Evolutionary conservation across 1,284 basidiomycete species (phyloP), one percentile per base, ranked within the genome.

Genomic region (Cerioporus squamosus): DNA sequence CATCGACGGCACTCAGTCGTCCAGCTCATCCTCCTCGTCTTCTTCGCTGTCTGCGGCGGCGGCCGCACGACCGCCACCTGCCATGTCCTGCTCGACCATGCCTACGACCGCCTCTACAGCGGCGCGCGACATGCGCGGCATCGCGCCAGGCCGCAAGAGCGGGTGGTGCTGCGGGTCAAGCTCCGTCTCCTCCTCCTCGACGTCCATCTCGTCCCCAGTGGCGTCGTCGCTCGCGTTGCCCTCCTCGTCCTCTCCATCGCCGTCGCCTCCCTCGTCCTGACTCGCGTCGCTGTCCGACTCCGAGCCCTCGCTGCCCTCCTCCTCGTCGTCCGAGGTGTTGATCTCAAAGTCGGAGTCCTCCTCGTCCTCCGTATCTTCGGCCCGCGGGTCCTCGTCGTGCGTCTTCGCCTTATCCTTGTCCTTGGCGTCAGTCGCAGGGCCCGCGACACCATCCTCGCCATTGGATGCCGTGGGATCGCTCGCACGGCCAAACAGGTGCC

Each of bases 51-150:
- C 56, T 8, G 20, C 49, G 15, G 39, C 39, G 22, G 31, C 20
- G 7, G 49, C n/a, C n/a, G n/a, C 50, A 3, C 38, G 42, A 7
- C 36, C 33, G 17, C 38, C 31, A 43, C 54, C 53, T 42, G 44
- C 33, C 46, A 53, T 33, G 38, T 56, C 86, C 1, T 75, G 76
- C 60, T 81, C 77, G 5, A 89, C 79, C 74, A 88, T 84, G 2
- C 77, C 81, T 20, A 86, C 82, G 4, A 82, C 86, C 76, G 84
- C 82, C 40, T 90, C 84, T 55, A 90, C 77, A 0, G 83, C 83
- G 2, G 85, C 84, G 51, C 79, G 81, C 36, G 85, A 86, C 82
- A 91, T 86, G 33, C 63, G 63, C 3, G 87, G 87, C 80, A 91
- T 81, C 8, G 87, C 86, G 20, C 87, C 88, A 0, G 85, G 82